These are phyloP conservation scores for Aegilops sharonensis DNA, from an alignment of 176 grass and related monocot species.

Conservation along the genomic window DNA sequence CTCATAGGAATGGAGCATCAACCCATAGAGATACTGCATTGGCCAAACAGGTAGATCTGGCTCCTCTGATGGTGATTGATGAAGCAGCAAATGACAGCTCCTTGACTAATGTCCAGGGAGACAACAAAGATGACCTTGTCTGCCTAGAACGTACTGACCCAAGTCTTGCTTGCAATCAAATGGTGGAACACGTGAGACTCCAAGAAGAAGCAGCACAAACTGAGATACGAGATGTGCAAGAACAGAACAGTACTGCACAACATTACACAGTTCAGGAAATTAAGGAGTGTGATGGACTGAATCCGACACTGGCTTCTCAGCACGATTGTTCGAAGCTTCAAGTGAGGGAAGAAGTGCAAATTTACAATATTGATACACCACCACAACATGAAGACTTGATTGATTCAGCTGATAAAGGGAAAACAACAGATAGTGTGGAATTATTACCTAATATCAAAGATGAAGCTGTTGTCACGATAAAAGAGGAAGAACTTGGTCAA, in stretches of 20 bases:
- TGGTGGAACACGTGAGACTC: conserved; percentile 24
- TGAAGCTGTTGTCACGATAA: conserved; percentile 30
- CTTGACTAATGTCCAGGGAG: conserved; percentile 25
- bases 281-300: conserved; percentile 28
- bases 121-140: conserved; percentile 30
- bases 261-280: conserved; percentile 39
- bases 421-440: conserved; percentile 33
- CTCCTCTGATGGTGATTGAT: conserved; percentile 40
- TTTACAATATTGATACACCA: conserved; percentile 42
- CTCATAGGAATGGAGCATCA: conserved; percentile 42
- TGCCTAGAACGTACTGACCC: conserved; percentile 29
- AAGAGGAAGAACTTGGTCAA: conserved; percentile 57
- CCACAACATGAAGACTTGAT: conserved; percentile 58
- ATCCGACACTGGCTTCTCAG: conserved; percentile 28
- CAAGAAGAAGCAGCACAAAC: conserved; percentile 42
- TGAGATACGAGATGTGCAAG: conserved; percentile 18
- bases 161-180: conserved; percentile 35
- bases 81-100: conserved; percentile 29
- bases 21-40: conserved; percentile 28
- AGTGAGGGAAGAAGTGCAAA: conserved; percentile 36
- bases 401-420: conserved; percentile 46
- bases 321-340: conserved; percentile 41
- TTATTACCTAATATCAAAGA: conserved; percentile 41
- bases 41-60: conserved; percentile 27
- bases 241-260: conserved; percentile 39